Evolutionary conservation across 1,139 yeast species (phyloP).

Genomic region (Yamadazyma triangularis): DNA sequence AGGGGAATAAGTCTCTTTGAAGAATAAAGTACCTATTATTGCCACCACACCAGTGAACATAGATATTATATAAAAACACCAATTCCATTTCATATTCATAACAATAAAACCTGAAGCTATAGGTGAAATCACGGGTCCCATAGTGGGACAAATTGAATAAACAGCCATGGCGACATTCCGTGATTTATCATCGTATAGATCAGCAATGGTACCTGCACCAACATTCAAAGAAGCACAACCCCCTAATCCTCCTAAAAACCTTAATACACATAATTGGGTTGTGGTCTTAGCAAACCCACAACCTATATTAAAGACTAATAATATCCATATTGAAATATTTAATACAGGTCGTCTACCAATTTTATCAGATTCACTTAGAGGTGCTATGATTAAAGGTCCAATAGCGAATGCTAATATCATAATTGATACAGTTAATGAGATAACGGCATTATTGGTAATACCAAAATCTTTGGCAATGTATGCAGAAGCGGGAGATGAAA

Average conservation of each 20-base stretch:
- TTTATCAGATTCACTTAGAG: slow-evolving; percentile 50
- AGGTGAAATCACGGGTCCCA: slow-evolving; percentile 36
- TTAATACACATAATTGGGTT: slow-evolving; percentile 52
- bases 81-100: slow-evolving; percentile 40
- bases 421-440: slow-evolving; percentile 50
- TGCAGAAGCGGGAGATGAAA: slow-evolving; percentile 54
- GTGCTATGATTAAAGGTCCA: slow-evolving; percentile 58
- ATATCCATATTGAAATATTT: slow-evolving; percentile 46
- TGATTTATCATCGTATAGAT: slow-evolving; percentile 47
- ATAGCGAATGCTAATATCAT: slow-evolving; percentile 63
- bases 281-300: slow-evolving; percentile 52
- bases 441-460: slow-evolving; percentile 32
- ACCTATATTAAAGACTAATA: slow-evolving; percentile 51
- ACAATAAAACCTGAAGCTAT: slow-evolving; percentile 27
- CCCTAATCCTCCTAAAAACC: slow-evolving; percentile 62
- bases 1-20: slow-evolving; percentile 59
- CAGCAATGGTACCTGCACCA: slow-evolving; percentile 74
- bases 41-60: slow-evolving; percentile 52
- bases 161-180: slow-evolving; percentile 57
- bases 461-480: slow-evolving; percentile 40
- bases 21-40: slow-evolving; percentile 35
- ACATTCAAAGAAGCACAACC: slow-evolving; percentile 63
- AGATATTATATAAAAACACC: slow-evolving; percentile 59
- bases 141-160: slow-evolving; percentile 54
- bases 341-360: slow-evolving; percentile 51